A percentile compares a stretch with the other conserved stretches of the same genome.
Evolutionary conservation across 176 grass and related monocot species (phyloP).

Genomic region (Oryza meyeriana): DNA sequence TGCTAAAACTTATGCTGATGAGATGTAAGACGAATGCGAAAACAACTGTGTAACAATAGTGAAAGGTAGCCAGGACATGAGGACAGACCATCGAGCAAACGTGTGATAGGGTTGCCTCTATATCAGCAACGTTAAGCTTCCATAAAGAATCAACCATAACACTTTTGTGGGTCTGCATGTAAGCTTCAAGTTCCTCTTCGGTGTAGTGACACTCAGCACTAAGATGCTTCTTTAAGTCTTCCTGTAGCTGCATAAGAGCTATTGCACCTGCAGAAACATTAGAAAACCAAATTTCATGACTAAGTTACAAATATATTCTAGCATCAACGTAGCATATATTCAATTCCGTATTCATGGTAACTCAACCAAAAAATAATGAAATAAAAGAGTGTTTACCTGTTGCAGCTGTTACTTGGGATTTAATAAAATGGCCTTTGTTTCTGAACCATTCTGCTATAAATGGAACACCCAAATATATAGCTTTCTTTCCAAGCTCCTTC

Average conservation of each 20-base stretch:
- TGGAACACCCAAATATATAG: constrained; percentile 76
- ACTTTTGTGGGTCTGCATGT: constrained; percentile 66
- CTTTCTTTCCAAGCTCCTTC: constrained; percentile 91
- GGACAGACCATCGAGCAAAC: constrained; percentile 84
- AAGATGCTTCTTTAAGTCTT: constrained; percentile 80
- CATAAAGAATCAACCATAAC: constrained; percentile 94
- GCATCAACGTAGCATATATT: neutral
- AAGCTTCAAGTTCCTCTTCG: constrained; percentile 79
- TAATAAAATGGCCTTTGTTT: constrained; percentile 93
- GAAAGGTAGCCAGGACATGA: constrained; percentile 8
- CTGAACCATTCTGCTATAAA: constrained; percentile 98
- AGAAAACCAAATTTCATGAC: neutral
- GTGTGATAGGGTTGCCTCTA: constrained; percentile 76
- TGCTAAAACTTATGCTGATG: constrained; percentile 1
- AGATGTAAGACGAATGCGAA: constrained; percentile 7
- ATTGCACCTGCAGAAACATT: constrained; percentile 65
- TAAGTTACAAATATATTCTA: neutral
- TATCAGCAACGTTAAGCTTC: constrained; percentile 99
- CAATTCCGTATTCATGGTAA: neutral
- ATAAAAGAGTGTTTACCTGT: constrained; percentile 47
- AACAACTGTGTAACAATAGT: neutral
- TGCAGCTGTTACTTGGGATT: constrained; percentile 89
- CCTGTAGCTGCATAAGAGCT: constrained; percentile 90
- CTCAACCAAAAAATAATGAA: neutral
- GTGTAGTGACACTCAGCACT: constrained; percentile 65